Conservation (phyloP, 768 basidiomycete genomes). For the Pisolithus albus region DNA sequence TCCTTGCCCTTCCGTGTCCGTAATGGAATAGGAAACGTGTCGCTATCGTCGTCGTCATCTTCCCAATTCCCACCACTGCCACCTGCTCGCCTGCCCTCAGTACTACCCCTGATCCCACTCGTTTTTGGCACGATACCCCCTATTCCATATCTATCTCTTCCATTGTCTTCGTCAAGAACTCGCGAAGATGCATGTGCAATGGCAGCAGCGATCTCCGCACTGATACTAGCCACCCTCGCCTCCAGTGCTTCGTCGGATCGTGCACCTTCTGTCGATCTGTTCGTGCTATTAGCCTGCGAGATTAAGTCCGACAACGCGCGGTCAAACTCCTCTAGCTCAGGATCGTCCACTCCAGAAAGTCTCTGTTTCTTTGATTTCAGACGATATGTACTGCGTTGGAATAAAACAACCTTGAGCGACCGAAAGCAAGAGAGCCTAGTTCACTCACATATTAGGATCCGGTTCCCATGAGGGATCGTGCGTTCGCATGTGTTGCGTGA, state of each 20-base stretch:
- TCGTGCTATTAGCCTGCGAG: conserved; percentile 38
- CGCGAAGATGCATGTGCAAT: conserved; percentile 68
- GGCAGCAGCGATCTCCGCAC: conserved; percentile 73
- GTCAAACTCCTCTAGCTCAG: conserved; percentile 64
- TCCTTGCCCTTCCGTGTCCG: conserved; percentile 63
- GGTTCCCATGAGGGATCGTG: conserved; percentile 84
- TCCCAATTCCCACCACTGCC: conserved; percentile 32
- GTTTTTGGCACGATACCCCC: conserved; percentile 54
- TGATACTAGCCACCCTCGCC: conserved; percentile 66
- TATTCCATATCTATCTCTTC: conserved; percentile 39
- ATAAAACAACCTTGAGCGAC: background rate
- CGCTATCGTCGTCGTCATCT: conserved; percentile 69
- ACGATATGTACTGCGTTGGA: conserved; percentile 56
- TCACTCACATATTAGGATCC: conserved; percentile 70
- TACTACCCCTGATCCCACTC: conserved; percentile 50
- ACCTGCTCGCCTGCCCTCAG: conserved; percentile 9
- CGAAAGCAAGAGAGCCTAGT: background rate
- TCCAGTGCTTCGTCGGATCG: conserved; percentile 42
- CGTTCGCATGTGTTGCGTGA: conserved; percentile 82
- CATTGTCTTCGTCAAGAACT: conserved; percentile 52
- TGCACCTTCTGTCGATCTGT: conserved; percentile 27
- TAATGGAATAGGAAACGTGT: conserved; percentile 61
- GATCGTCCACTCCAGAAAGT: conserved; percentile 45
- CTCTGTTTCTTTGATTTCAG: conserved; percentile 68
- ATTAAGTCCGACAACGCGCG: conserved; percentile 69